A percentile compares a stretch with the other conserved stretches of the same genome.
phyloP scores from a whole-genome alignment of 345 rosid species.

The Turnera subulata region DNA sequence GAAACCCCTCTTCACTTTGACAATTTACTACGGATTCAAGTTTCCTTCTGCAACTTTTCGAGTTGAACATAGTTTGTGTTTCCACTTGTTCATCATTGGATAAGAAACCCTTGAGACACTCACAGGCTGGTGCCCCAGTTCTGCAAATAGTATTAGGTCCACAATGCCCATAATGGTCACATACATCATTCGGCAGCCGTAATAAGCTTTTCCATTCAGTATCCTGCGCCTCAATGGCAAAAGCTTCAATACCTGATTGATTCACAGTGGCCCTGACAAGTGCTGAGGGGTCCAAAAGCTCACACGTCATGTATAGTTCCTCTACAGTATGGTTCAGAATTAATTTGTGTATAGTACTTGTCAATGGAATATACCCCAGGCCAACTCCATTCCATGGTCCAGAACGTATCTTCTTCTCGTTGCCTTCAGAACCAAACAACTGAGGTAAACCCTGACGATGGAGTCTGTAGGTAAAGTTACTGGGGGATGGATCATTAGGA shows the following conservation, averaged over 20 bases:
- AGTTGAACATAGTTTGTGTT: background rate
- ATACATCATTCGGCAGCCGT: too few species aligned
- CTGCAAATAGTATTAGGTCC: background rate
- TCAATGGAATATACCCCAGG: background rate
- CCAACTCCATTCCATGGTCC: constrained; percentile 8
- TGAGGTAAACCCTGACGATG: background rate
- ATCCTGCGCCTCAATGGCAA: too few species aligned
- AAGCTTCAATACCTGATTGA: background rate
- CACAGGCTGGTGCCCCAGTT: background rate
- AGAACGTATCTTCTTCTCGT: background rate
- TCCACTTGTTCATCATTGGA: background rate
- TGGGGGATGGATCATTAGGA: constrained; percentile 3
- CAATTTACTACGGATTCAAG: background rate
- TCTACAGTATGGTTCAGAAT: background rate
- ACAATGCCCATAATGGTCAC: background rate
- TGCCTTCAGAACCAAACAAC: background rate
- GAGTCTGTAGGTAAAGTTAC: background rate
- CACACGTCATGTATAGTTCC: background rate
- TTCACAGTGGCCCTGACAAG: background rate
- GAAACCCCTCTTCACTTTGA: background rate
- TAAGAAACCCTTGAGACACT: background rate
- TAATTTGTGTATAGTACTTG: background rate
- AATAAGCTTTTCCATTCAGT: too few species aligned
- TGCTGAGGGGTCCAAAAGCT: background rate
- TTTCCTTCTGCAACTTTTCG: too few species aligned